These are phyloP conservation scores for Dacryopinax primogenitus DNA, from an alignment of 768 basidiomycete genomes.

Conservation along the genomic window DNA sequence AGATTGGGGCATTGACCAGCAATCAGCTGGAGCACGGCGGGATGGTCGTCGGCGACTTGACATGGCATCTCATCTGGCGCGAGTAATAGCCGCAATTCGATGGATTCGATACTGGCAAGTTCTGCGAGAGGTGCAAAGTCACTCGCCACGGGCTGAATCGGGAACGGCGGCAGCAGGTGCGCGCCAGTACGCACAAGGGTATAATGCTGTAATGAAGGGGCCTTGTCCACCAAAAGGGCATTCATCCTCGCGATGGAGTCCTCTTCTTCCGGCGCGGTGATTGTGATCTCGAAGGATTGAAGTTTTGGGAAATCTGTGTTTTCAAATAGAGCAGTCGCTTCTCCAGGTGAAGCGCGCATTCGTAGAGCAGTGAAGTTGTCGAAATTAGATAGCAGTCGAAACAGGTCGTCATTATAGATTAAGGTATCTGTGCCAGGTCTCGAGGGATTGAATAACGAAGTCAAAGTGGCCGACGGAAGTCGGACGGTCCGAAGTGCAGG, in stretches of 20 bases:
- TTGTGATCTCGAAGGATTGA: not conserved
- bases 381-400: not conserved
- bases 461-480: not conserved
- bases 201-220: not conserved
- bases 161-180: not conserved
- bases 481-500: not conserved
- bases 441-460: not conserved
- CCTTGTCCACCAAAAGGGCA: not conserved
- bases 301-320: not conserved
- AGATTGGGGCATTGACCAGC: not conserved
- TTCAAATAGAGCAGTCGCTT: not conserved
- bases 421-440: not conserved
- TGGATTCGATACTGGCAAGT: not conserved
- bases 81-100: not conserved
- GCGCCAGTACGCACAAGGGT: not conserved
- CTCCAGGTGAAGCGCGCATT: not conserved
- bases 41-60: not conserved
- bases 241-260: not conserved
- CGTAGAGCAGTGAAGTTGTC: not conserved
- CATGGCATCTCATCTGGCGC: not conserved
- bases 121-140: conserved; percentile 2
- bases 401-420: not conserved
- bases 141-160: not conserved
- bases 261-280: not conserved
- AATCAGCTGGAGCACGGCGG: not conserved